phyloP scores from a whole-genome alignment of 78 protist genomes.

The Dictyostelium brefeldianum region DNA sequence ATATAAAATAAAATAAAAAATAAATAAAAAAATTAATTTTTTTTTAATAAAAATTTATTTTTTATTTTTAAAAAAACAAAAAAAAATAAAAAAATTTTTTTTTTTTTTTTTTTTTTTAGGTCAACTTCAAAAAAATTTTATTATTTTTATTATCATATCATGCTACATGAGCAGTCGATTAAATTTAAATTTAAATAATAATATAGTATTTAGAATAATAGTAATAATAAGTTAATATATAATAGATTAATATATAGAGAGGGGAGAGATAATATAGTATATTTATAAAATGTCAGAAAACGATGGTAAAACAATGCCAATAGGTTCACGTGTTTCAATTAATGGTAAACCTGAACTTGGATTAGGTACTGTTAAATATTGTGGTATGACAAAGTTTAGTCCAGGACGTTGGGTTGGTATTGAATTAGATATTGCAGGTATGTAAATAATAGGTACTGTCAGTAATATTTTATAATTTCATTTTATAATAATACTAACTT shows the following conservation, averaged over 20 bases:
- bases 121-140: too few species aligned
- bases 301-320: constrained; percentile 41
- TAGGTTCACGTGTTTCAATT: constrained; percentile 59
- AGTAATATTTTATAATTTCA: background rate
- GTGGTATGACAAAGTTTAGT: constrained; percentile 80
- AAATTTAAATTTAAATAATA: too few species aligned
- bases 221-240: background rate
- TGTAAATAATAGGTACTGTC: background rate
- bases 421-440: constrained; percentile 75
- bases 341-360: constrained; percentile 69
- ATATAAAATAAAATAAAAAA: too few species aligned
- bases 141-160: too few species aligned
- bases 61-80: too few species aligned
- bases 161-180: too few species aligned
- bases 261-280: background rate
- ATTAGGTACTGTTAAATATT: constrained; percentile 63
- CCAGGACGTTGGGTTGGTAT: constrained; percentile 87
- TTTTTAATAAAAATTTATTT: too few species aligned
- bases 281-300: constrained; percentile 15
- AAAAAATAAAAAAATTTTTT: too few species aligned
- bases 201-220: background rate
- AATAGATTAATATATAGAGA: background rate
- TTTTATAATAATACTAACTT: background rate
- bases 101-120: too few species aligned
- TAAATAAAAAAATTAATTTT: too few species aligned